Conservation (phyloP, 805 yeast genomes). For the Candida awuae region DNA sequence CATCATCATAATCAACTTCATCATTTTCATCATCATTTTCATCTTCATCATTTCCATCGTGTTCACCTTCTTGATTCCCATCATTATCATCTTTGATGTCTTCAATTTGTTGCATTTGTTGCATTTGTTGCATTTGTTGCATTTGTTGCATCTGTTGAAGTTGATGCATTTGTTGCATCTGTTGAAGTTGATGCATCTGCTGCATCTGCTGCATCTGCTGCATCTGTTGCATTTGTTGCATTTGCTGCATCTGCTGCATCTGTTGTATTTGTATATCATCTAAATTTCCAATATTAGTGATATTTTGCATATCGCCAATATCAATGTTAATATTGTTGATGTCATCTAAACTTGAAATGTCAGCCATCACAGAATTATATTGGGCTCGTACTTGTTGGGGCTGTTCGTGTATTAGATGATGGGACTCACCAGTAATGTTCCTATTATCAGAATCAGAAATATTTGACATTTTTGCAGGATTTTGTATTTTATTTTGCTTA, state of each 20-base stretch:
- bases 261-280: background rate
- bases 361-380: background rate
- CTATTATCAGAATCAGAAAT: too few relatives aligned
- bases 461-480: too few relatives aligned
- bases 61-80: constrained; percentile 10
- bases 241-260: background rate
- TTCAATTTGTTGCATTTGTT: background rate
- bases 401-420: too few relatives aligned
- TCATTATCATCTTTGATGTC: background rate
- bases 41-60: constrained; percentile 13
- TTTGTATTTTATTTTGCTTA: too few relatives aligned
- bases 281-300: background rate
- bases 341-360: constrained; percentile 1
- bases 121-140: background rate
- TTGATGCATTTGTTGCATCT: too few relatives aligned
- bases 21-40: constrained; percentile 26
- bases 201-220: background rate
- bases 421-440: too few relatives aligned
- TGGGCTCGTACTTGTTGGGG: background rate
- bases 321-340: background rate
- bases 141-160: background rate
- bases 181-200: too few relatives aligned
- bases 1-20: constrained; percentile 19
- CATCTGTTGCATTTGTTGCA: background rate
- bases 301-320: background rate